Conservation (phyloP, 805 yeast species). For the Candida mattraensis region DNA sequence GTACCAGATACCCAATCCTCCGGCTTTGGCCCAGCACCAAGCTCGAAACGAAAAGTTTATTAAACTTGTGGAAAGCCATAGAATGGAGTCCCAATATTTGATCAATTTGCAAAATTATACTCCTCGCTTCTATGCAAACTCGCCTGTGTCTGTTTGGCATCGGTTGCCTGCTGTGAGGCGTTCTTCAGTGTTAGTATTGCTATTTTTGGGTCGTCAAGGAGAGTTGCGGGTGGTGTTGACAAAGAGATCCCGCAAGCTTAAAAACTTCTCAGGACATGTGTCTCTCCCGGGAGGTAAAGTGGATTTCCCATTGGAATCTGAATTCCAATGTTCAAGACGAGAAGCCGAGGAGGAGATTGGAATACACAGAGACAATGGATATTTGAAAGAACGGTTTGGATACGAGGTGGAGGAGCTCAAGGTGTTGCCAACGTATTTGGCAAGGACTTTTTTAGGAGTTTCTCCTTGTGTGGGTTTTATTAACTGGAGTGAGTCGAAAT, state of each 20-base stretch:
- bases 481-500: slow-evolving; percentile 37
- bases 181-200: slow-evolving; percentile 74
- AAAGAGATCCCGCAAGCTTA: slow-evolving; percentile 65
- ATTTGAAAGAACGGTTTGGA: slow-evolving; percentile 46
- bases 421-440: slow-evolving; percentile 73
- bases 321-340: slow-evolving; percentile 73
- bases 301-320: slow-evolving; percentile 62
- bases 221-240: slow-evolving; percentile 80
- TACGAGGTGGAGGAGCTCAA: slow-evolving; percentile 60
- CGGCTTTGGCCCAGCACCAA: slow-evolving; percentile 12
- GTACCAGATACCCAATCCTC: slow-evolving; percentile 27
- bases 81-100: slow-evolving; percentile 36
- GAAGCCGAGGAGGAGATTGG: slow-evolving; percentile 92
- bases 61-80: slow-evolving; percentile 22
- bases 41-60: slow-evolving; percentile 10
- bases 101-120: slow-evolving; percentile 35
- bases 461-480: slow-evolving; percentile 75
- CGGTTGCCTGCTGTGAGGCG: slow-evolving; percentile 64
- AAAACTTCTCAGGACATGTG: slow-evolving; percentile 83
- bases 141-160: slow-evolving; percentile 55
- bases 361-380: slow-evolving; percentile 47
- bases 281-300: slow-evolving; percentile 95
- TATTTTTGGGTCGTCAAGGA: slow-evolving; percentile 70
- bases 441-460: slow-evolving; percentile 80
- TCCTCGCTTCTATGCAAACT: slow-evolving; percentile 35